Evolutionary conservation across 2,329 filamentous ascomycete species (phyloP), one percentile per base, ranked within the genome.

Genomic region (Alternaria gaisen): DNA sequence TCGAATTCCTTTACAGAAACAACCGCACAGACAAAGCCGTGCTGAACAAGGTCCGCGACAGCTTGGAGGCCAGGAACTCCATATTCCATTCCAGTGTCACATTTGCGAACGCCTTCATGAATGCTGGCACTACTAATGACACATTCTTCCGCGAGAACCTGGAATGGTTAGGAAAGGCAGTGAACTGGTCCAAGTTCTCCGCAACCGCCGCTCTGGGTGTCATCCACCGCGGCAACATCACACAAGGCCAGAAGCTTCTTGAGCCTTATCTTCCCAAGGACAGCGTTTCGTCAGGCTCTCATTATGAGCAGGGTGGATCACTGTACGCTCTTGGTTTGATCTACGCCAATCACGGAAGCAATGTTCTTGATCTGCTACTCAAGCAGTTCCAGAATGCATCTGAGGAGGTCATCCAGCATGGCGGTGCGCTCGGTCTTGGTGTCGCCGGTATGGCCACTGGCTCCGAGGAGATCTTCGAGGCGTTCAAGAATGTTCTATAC

Each of bases 101-200:
- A 0, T 95, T 99, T 74, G 95, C 94, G 75, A 98, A 98, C 73
- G 95, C 94, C 11, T 98, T 99, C 79, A 99, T 99, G 95, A 97
- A 99, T 77, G 94, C 97, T 55, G 96, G 95, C 60, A 99, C 95
- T 0, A 97, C 94, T 0, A 95, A 97, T 72, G 95, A 99, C 81
- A 96, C 94, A 74, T 99, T 99, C 83, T 98, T 99, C 88, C 88
- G 96, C 8, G 93, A 98, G 75, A 99, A 99, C 77, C 82, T 99
- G 24, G 95, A 99, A 68, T 99, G 95, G 95, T 83, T 99, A 4
- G 94, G 94, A 62, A 99, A 98, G 83, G 95, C 95, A 26, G 93
- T 98, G 48, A 99, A 99, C 83, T 99, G 95, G 95, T 97, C 94
- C 63, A 99, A 99, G 79, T 99, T 99, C 78, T 97, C 95, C 0